Base-by-base conservation (phyloP, 2,329 filamentous ascomycete genomes). In the Stagonosporopsis cucurbitacearum region DNA sequence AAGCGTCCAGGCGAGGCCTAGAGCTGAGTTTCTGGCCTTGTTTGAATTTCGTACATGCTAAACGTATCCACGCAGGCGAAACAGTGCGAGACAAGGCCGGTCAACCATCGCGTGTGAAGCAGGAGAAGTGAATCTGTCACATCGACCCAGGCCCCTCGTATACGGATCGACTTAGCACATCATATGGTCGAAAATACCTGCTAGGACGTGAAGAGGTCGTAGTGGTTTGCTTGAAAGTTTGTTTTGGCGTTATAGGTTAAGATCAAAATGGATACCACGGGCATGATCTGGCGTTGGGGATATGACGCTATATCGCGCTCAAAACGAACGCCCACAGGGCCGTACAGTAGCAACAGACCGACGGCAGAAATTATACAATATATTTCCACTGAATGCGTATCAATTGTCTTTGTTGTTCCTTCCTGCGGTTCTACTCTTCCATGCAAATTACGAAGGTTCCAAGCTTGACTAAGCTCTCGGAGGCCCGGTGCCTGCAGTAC, bases 1-100 rank as follows among this genome's bases (percentile, higher is more conserved):
- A 97, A 97, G 83, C 84, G 86, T 60, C 86, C 86, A 46, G 86
- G 86, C 9, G 86, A 88, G 72, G 67, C 71, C 22, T 80, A 79
- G 68, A 64, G 61, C 53, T 46, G 33, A 46, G 20, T 40, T 33
- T 50, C 30, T 35, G 36, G 50, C 23, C 41, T 54, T 54, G 43
- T 43, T 42, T 59, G 46, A 32, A 19, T 26, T 51, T 42, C 23
- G n/a, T 26, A 28, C 11, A 55, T 55, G 37, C 54, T 40, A 17
- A 57, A 56, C 17, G 19, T 11, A 20, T 19, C 13, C 8, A 3
- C 32, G 9, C 35, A 32, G 33, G 48, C 32, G 30, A 32, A 32
- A 32, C 13, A 7, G 44, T 37, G 17, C 4, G 3, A 4, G 3
- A 22, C 5, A 25, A 19, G 11, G 23, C 28, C 12, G n/a, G 5